Conservation (phyloP, 148 eudicot genomes). For the Chenopodium berlandieri region DNA sequence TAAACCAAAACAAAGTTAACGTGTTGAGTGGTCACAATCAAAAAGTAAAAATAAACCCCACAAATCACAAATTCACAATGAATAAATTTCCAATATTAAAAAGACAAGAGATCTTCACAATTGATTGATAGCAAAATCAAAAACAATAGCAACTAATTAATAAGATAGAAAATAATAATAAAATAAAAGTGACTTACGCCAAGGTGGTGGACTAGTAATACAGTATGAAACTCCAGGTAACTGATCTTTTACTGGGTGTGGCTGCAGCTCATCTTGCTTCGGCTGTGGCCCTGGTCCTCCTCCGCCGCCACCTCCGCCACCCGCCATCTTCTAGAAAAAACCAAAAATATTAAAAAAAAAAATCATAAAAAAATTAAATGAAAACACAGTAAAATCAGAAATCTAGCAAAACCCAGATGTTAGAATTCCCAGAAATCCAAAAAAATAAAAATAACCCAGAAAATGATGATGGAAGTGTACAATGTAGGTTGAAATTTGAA, state of each 20-base stretch:
- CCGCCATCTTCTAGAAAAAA: conserved; percentile 32
- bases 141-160: no score
- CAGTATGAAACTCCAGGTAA: conserved; percentile 71
- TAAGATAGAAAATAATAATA: conserved; percentile 1
- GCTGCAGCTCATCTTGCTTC: conserved; percentile 64
- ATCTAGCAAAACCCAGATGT: conserved; percentile 29
- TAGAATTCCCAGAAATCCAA: conserved; percentile 17
- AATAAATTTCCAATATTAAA: conserved; percentile 5
- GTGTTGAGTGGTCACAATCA: conserved; percentile 21
- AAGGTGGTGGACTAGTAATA: conserved; percentile 91
- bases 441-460: background rate
- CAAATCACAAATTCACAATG: no score
- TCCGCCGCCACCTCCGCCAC: conserved; percentile 45
- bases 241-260: conserved; percentile 86
- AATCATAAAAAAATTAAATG: conserved; percentile 8
- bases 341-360: background rate
- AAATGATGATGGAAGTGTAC: background rate
- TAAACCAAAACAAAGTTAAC: background rate
- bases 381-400: background rate
- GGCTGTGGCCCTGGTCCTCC: conserved; percentile 73
- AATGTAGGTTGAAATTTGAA: background rate
- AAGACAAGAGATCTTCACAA: conserved; percentile 21
- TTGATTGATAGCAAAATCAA: conserved; percentile 15
- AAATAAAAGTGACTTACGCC: conserved; percentile 56
- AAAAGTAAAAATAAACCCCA: conserved; percentile 8